These are phyloP conservation scores for Orbilia brochopaga DNA, from an alignment of 2,329 filamentous ascomycete species.

Conservation along the genomic window DNA sequence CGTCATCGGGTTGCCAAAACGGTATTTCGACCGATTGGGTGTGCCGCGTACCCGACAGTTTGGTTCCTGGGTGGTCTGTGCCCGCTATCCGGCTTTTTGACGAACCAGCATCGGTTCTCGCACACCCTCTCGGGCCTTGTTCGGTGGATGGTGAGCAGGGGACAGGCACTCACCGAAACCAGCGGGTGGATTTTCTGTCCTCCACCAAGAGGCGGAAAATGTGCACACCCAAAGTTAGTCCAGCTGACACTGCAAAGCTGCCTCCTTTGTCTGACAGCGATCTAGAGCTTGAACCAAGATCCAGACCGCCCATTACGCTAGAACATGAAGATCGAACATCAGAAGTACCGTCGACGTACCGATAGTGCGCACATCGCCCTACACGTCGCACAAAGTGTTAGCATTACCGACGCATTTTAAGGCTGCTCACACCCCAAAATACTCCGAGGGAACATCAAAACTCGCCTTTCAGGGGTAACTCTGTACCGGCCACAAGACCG, in stretches of 20 bases:
- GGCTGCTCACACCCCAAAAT: background rate
- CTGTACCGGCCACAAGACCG: conserved; percentile 52
- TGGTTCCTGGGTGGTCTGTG: conserved; percentile 50
- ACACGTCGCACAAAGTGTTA: conserved; percentile 43
- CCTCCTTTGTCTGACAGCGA: conserved; percentile 12
- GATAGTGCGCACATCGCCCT: conserved; percentile 50
- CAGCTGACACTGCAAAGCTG: conserved; percentile 38
- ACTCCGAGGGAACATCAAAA: conserved; percentile 20
- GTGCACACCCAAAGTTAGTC: conserved; percentile 29
- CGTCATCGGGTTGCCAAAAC: conserved; percentile 39
- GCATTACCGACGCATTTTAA: conserved; percentile 10
- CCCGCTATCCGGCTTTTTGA: conserved; percentile 31
- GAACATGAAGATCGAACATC: conserved; percentile 12
- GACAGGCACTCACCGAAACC: conserved; percentile 46
- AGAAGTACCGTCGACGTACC: conserved; percentile 33
- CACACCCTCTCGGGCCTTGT: conserved; percentile 20
- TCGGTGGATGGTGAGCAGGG: conserved; percentile 36
- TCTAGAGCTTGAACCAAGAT: conserved; percentile 45
- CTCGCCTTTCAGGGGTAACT: conserved; percentile 52
- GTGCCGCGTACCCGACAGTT: conserved; percentile 46
- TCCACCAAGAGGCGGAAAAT: conserved; percentile 44
- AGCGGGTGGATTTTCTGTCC: conserved; percentile 48
- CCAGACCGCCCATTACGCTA: conserved; percentile 20
- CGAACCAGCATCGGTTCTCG: conserved; percentile 27
- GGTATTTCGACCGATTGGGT: conserved; percentile 45